These are phyloP conservation scores for Russula dissimulans DNA, from an alignment of 768 basidiomycete genomes.

Conservation along the genomic window DNA sequence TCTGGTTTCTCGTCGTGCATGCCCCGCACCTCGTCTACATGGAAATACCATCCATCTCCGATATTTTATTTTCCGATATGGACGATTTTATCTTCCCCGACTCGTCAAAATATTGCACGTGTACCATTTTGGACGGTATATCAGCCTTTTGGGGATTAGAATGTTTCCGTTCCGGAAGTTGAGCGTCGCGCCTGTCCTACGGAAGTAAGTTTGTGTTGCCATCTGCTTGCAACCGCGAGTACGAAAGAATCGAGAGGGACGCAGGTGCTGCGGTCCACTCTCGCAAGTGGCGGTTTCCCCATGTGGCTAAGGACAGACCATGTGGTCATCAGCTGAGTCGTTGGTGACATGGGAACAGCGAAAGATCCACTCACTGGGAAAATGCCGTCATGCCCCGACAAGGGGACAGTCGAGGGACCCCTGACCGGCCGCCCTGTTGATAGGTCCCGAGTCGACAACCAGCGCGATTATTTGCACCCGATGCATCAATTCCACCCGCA, in stretches of 20 bases:
- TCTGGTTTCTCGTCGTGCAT: slow-evolving; percentile 65
- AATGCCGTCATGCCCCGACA: no score
- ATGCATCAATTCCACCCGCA: no score
- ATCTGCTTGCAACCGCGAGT: slow-evolving; percentile 45
- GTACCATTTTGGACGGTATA: slow-evolving; percentile 34
- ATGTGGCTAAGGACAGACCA: no score
- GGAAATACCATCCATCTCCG: slow-evolving; percentile 61
- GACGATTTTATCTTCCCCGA: slow-evolving; percentile 26
- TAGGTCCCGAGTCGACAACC: no score
- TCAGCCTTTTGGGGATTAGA: slow-evolving; percentile 48
- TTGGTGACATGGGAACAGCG: no score
- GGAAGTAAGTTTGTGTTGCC: slow-evolving; percentile 49
- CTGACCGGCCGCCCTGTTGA: no score
- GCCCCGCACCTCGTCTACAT: slow-evolving; percentile 86
- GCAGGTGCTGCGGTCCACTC: no score
- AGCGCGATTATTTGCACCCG: no score
- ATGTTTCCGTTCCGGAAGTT: slow-evolving; percentile 72
- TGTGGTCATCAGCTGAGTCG: no score
- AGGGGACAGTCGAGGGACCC: no score
- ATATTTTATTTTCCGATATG: background rate
- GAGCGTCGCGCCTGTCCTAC: slow-evolving; percentile 48
- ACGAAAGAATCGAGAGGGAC: slow-evolving; percentile 19
- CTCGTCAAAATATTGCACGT: slow-evolving; percentile 49
- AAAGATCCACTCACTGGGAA: no score
- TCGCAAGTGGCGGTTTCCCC: no score